Evolutionary conservation across 108 stramenopile species (phyloP).

Genomic region (Cyclostephanos tholiformis): DNA sequence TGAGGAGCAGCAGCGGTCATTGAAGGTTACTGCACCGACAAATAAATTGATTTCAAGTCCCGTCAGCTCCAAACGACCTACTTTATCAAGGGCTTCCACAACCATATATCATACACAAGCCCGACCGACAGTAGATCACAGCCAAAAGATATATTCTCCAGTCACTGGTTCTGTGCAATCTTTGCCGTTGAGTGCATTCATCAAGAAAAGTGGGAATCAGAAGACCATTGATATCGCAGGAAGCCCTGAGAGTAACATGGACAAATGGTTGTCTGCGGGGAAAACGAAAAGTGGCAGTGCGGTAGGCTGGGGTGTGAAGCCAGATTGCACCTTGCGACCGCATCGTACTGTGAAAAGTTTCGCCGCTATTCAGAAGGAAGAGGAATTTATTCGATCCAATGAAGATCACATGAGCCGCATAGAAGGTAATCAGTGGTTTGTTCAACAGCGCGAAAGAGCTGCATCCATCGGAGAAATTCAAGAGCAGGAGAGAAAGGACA

Average conservation of each 20-base stretch:
- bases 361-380: constrained; percentile 75
- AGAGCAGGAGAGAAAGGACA: constrained; percentile 51
- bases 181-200: constrained; percentile 33
- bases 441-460: constrained; percentile 76
- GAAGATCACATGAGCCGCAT: constrained; percentile 56
- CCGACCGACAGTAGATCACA: not conserved
- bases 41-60: not conserved
- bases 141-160: not conserved
- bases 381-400: constrained; percentile 53
- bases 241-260: constrained; percentile 25
- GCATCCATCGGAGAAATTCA: constrained; percentile 78
- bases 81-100: not conserved
- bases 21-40: not conserved
- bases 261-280: not conserved
- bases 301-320: constrained; percentile 27
- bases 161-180: not conserved
- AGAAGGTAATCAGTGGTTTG: constrained; percentile 65
- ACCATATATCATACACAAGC: not conserved
- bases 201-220: constrained; percentile 4
- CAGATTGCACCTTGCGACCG: constrained; percentile 1
- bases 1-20: constrained; percentile 37
- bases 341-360: constrained; percentile 38
- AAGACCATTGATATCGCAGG: constrained; percentile 21
- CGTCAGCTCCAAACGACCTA: not conserved
- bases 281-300: constrained; percentile 1